These are phyloP conservation scores for Parmelia sp. DNA, from an alignment of 495 filamentous ascomycete species.

Conservation along the genomic window DNA sequence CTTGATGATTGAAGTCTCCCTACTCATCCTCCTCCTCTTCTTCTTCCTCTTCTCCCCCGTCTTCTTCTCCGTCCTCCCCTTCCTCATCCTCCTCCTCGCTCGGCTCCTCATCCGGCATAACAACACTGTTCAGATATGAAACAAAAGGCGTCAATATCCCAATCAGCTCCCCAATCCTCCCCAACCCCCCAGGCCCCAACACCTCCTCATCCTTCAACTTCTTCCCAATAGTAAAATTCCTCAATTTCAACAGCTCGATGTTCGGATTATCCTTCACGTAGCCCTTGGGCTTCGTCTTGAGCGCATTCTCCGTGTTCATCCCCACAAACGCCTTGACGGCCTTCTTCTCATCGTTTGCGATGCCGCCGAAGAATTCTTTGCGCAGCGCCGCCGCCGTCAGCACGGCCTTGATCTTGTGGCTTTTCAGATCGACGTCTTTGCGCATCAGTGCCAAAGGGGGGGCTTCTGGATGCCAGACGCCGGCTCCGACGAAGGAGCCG, in stretches of 20 bases:
- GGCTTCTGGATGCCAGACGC: conserved; percentile 69
- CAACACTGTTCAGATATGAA: conserved; percentile 55
- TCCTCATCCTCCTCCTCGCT: conserved; percentile 11
- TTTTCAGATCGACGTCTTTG: conserved; percentile 63
- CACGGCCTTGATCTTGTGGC: conserved; percentile 57
- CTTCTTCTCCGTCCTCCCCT: conserved; percentile 23
- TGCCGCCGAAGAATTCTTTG: conserved; percentile 55
- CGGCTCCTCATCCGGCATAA: conserved; percentile 53
- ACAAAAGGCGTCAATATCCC: conserved; percentile 59
- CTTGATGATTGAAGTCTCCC: conserved; percentile 16
- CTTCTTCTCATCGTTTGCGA: conserved; percentile 49
- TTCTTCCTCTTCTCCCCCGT: conserved; percentile 22
- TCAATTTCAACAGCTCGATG: conserved; percentile 67
- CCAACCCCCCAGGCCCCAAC: conserved; percentile 43
- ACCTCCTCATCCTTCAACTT: conserved; percentile 55
- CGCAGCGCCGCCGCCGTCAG: conserved; percentile 53
- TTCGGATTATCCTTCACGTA: conserved; percentile 66
- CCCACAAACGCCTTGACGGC: conserved; percentile 62
- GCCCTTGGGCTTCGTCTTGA: conserved; percentile 85
- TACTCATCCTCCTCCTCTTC: conserved; percentile 7
- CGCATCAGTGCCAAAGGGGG: conserved; percentile 57
- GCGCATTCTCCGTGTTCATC: conserved; percentile 60
- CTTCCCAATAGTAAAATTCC: conserved; percentile 65
- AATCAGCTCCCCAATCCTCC: conserved; percentile 49
- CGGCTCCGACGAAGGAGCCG: conserved; percentile 55